Base-by-base conservation (phyloP, 345 rosid species). In the Populus tremula region DNA sequence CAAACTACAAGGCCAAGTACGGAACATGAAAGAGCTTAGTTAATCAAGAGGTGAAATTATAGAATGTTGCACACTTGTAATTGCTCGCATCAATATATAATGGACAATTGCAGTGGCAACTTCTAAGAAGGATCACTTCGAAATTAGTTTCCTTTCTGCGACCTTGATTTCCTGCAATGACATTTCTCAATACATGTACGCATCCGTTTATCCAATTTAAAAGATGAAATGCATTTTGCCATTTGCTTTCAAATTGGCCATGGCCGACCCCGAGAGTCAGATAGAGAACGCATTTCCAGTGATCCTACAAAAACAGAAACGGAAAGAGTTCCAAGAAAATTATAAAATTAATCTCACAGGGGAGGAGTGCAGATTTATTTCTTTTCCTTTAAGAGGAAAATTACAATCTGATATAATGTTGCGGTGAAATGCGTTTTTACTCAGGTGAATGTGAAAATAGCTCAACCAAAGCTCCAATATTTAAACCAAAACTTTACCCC, bases 1-100 rank as follows among this genome's bases (percentile, higher is more conserved):
- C 67, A 41, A 92, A 93, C 6, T 91, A 91, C 71, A 89, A 91
- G 84, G 91, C 93, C 41, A 84, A 84, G 70, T 87, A 89, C 73
- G 87, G 84, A 33, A 85, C 78, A 4, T 67, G 77, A 33, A 23
- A 4, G 61, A 2, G n/a, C 16, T 59, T 70, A 0, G 39, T 8
- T 53, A 9, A 27, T 27, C 3, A 54, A 54, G 62, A 0, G 59
- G 23, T 20, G 59, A 20, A 53, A 53, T 53, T 53, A 53, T 53
- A 20, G 7, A 53, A 18, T 8, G 8, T 6, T 18, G 59, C 59
- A 50, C 59, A 8, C n/a, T 50, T 50, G 59, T 50, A 50, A 50
- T 20, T 1, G 59, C 8, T 50, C n/a, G n/a, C 59, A 50, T 50
- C 10, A 50, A 50, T 18, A 50, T 50, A 50, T 18, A 18, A 5